Conservation (phyloP, 1,284 basidiomycete species). For the Ganoderma sinense region DNA sequence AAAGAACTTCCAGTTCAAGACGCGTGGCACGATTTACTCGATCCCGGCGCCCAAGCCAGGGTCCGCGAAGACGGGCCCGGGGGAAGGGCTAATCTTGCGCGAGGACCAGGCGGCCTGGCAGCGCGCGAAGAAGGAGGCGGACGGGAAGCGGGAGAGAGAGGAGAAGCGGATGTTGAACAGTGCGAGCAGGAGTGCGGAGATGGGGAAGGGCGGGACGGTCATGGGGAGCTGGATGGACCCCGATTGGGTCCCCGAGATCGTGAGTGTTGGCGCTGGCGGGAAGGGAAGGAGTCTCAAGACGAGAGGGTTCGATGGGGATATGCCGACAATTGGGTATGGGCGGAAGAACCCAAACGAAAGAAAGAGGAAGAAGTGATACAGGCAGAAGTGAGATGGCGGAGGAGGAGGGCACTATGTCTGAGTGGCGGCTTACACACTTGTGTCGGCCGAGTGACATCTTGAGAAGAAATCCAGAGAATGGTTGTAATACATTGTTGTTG, state of each 20-base stretch:
- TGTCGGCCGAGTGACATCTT: slow-evolving; percentile 22
- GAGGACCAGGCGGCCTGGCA: slow-evolving; percentile 92
- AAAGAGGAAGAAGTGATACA: slow-evolving; percentile 60
- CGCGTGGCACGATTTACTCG: slow-evolving; percentile 92
- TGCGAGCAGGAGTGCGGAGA: slow-evolving; percentile 59
- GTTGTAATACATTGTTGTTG: slow-evolving; percentile 39
- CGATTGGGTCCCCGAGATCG: slow-evolving; percentile 93
- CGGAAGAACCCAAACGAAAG: slow-evolving; percentile 88
- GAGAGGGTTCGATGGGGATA: slow-evolving; percentile 62
- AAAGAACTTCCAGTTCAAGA: slow-evolving; percentile 93
- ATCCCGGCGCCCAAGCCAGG: slow-evolving; percentile 94
- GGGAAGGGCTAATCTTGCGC: slow-evolving; percentile 84
- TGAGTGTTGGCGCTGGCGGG: slow-evolving; percentile 77
- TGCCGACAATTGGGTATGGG: slow-evolving; percentile 88
- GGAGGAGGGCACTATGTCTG: too few relatives aligned
- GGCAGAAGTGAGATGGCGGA: background rate
- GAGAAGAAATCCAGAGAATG: slow-evolving; percentile 25
- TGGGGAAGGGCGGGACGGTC: slow-evolving; percentile 55
- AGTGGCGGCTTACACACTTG: background rate
- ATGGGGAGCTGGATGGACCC: slow-evolving; percentile 92
- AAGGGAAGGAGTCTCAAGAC: slow-evolving; percentile 69
- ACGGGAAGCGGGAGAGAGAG: slow-evolving; percentile 78
- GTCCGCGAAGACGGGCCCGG: slow-evolving; percentile 82
- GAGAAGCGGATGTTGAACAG: slow-evolving; percentile 78
- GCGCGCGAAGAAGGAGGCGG: slow-evolving; percentile 80